Evolutionary conservation across 371 early-diverging fungal species (phyloP).

Genomic region (Apophysomyces elegans): DNA sequence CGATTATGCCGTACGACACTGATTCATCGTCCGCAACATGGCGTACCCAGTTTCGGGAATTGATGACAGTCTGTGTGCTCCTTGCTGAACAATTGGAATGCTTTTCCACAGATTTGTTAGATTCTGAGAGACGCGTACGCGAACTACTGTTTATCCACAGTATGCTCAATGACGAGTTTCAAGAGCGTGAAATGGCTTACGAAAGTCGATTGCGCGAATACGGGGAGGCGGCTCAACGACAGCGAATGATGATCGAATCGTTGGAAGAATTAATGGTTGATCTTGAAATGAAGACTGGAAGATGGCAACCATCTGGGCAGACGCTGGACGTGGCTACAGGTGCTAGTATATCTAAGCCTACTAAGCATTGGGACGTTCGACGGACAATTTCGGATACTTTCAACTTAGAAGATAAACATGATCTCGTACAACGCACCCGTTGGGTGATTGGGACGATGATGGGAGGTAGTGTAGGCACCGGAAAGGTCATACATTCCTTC

Average conservation of each 20-base stretch:
- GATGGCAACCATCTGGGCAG: neutral
- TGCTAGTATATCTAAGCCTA: neutral
- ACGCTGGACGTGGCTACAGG: neutral
- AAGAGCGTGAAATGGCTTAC: conserved; percentile 33
- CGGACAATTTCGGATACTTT: neutral
- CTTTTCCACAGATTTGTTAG: conserved; percentile 30
- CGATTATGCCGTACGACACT: conserved; percentile 18
- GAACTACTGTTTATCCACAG: conserved; percentile 26
- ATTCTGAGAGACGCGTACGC: conserved; percentile 30
- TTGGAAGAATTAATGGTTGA: conserved; percentile 27
- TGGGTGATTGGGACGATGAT: conserved; percentile 25
- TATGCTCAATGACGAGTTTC: conserved; percentile 27
- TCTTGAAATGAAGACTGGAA: conserved; percentile 11
- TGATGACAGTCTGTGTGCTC: conserved; percentile 32
- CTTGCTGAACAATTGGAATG: conserved; percentile 38
- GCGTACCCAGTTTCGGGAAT: conserved; percentile 29
- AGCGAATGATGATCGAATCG: conserved; percentile 32
- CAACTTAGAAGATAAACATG: neutral
- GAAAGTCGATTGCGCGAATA: conserved; percentile 32
- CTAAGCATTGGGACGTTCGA: neutral
- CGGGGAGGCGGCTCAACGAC: conserved; percentile 28
- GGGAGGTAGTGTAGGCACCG: conserved; percentile 30
- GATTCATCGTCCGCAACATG: conserved; percentile 20
- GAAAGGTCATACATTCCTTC: conserved; percentile 28
- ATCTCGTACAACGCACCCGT: conserved; percentile 15